A percentile compares a stretch with the other conserved stretches of the same genome.
Conservation (phyloP, 805 yeast genomes). For the Candida chauliodis region DNA sequence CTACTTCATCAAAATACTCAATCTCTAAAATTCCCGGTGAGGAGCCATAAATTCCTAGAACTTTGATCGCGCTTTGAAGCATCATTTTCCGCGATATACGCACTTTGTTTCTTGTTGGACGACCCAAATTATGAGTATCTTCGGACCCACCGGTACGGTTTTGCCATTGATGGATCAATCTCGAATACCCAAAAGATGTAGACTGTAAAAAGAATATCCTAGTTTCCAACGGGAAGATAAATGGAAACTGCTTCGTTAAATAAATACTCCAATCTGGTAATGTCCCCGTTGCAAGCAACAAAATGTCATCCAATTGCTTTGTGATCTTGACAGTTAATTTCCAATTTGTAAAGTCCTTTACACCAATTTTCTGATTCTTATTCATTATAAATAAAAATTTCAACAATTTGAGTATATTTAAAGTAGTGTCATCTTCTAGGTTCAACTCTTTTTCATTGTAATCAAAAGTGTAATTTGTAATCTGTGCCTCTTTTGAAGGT, state of each 20-base stretch:
- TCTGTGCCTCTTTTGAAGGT: conserved; percentile 10
- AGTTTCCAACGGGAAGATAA: conserved; percentile 79
- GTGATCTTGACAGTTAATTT: conserved; percentile 83
- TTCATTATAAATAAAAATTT: conserved; percentile 45
- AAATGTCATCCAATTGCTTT: conserved; percentile 84
- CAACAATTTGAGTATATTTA: conserved; percentile 45
- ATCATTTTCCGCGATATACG: conserved; percentile 68
- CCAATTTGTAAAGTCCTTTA: conserved; percentile 57
- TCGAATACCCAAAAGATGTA: conserved; percentile 86
- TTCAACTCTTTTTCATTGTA: conserved; percentile 15
- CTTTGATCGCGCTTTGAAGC: conserved; percentile 74
- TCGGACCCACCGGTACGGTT: conserved; percentile 25
- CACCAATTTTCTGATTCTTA: conserved; percentile 6
- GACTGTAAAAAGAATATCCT: conserved; percentile 75
- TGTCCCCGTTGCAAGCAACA: conserved; percentile 81
- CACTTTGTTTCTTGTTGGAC: conserved; percentile 75
- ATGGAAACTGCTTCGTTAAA: conserved; percentile 72
- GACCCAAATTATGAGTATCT: conserved; percentile 55
- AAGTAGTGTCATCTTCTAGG: conserved; percentile 25
- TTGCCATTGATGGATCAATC: conserved; percentile 79
- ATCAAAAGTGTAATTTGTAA: conserved; percentile 10
- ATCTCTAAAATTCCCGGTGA: conserved; percentile 82
- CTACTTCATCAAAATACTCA: conserved; percentile 85
- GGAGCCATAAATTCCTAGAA: conserved; percentile 70
- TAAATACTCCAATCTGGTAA: conserved; percentile 82